A percentile compares a stretch with the other conserved stretches of the same genome.
Conservation (phyloP, 2,329 filamentous ascomycete species). For the Aquanectria penicillioides region DNA sequence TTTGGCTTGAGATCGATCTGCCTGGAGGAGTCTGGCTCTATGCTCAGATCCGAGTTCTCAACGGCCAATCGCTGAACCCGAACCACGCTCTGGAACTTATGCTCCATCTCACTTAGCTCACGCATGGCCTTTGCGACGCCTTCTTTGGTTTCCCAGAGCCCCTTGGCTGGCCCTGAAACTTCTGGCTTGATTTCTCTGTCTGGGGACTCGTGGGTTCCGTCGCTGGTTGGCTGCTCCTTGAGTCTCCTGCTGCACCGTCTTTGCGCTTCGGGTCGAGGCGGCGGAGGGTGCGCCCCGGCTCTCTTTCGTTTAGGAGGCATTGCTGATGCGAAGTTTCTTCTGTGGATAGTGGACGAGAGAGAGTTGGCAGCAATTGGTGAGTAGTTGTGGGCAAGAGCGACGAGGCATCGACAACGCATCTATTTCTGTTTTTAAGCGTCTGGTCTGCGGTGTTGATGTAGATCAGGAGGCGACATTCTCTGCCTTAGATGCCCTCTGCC, state of each 20-base stretch:
- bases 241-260: slow-evolving; percentile 41
- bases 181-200: slow-evolving; percentile 1
- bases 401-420: slow-evolving; percentile 12
- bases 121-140: slow-evolving; percentile 53
- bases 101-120: slow-evolving; percentile 61
- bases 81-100: slow-evolving; percentile 53
- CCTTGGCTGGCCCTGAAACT: background rate
- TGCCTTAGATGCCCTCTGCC: background rate
- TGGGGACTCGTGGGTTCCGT: background rate
- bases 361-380: background rate
- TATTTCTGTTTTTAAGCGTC: background rate
- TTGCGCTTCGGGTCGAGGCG: slow-evolving; percentile 33
- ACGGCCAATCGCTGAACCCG: slow-evolving; percentile 60
- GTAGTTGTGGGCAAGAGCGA: slow-evolving; percentile 13
- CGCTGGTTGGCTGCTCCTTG: slow-evolving; percentile 19
- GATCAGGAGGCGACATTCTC: slow-evolving; percentile 4
- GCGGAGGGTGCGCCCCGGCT: slow-evolving; percentile 30
- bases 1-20: slow-evolving; percentile 19
- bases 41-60: slow-evolving; percentile 49
- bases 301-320: slow-evolving; percentile 56
- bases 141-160: slow-evolving; percentile 27
- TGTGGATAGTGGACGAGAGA: background rate
- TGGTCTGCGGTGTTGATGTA: background rate
- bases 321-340: slow-evolving; percentile 10
- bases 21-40: background rate